Conservation (phyloP, 2,329 filamentous ascomycete species). For the Beauveria scarabaeidicola region DNA sequence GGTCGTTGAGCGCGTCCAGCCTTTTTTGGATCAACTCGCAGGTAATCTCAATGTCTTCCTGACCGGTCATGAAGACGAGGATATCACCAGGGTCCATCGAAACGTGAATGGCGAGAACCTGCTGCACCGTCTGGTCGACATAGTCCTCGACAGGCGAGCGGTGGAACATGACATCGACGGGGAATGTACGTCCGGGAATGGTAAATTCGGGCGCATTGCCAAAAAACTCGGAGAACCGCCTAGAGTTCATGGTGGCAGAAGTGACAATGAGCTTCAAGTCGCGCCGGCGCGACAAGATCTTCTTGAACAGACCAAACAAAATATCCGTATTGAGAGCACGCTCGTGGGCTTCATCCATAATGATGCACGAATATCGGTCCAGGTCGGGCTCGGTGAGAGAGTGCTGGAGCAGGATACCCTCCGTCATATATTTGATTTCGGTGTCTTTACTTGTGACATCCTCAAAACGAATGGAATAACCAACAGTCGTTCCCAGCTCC, state of each 20-base stretch:
- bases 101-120: constrained; percentile 91
- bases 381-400: constrained; percentile 87
- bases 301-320: constrained; percentile 95
- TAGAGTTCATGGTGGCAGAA: constrained; percentile 96
- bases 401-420: constrained; percentile 88
- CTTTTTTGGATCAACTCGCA: constrained; percentile 88
- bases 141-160: constrained; percentile 95
- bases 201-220: constrained; percentile 93
- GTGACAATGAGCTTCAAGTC: constrained; percentile 96
- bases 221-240: constrained; percentile 92
- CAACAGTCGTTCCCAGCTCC: constrained; percentile 75
- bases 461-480: constrained; percentile 96
- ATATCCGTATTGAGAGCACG: constrained; percentile 94
- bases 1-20: constrained; percentile 82
- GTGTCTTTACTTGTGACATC: constrained; percentile 96
- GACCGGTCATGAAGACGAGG: constrained; percentile 97
- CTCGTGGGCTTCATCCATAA: constrained; percentile 99
- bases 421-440: constrained; percentile 98
- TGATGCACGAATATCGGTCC: constrained; percentile 94
- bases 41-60: constrained; percentile 96
- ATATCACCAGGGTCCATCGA: constrained; percentile 92
- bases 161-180: constrained; percentile 93
- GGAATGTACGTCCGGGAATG: constrained; percentile 93
- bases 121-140: constrained; percentile 92
- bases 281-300: constrained; percentile 78